Conservation (phyloP, 306 rosid species). For the Glycine soja region DNA sequence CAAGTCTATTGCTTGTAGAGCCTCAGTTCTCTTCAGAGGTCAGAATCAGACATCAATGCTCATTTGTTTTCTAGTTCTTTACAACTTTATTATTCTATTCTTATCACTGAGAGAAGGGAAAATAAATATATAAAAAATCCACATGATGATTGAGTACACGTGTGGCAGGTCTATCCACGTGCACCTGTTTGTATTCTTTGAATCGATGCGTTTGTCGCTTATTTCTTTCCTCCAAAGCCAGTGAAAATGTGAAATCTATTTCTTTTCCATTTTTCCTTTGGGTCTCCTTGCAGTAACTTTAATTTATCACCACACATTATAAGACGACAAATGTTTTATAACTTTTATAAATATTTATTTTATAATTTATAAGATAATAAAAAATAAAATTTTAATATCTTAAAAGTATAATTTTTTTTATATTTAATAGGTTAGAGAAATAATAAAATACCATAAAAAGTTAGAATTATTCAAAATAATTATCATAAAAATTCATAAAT, state of each 20-base stretch:
- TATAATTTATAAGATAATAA: too few relatives aligned
- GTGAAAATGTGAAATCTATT: too few relatives aligned
- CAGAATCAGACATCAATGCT: constrained; percentile 37
- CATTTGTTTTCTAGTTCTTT: constrained; percentile 52
- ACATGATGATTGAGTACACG: constrained; percentile 75
- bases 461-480: too few relatives aligned
- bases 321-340: too few relatives aligned
- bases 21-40: constrained; percentile 30
- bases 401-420: too few relatives aligned
- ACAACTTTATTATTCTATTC: constrained; percentile 52
- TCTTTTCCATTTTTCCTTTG: background rate
- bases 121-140: background rate
- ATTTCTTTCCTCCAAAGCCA: background rate
- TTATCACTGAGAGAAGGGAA: background rate
- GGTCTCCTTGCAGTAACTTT: too few relatives aligned
- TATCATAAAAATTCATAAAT: too few relatives aligned
- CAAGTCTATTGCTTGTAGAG: constrained; percentile 27
- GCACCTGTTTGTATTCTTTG: constrained; percentile 71
- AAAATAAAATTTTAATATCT: too few relatives aligned
- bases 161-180: constrained; percentile 87
- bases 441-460: too few relatives aligned
- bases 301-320: too few relatives aligned
- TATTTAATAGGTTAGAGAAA: too few relatives aligned
- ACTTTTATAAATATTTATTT: too few relatives aligned
- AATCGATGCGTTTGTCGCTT: constrained; percentile 46